These are phyloP conservation scores for Pseudogymnoascus sp. DNA, from an alignment of 2,329 filamentous ascomycete species.

Conservation along the genomic window DNA sequence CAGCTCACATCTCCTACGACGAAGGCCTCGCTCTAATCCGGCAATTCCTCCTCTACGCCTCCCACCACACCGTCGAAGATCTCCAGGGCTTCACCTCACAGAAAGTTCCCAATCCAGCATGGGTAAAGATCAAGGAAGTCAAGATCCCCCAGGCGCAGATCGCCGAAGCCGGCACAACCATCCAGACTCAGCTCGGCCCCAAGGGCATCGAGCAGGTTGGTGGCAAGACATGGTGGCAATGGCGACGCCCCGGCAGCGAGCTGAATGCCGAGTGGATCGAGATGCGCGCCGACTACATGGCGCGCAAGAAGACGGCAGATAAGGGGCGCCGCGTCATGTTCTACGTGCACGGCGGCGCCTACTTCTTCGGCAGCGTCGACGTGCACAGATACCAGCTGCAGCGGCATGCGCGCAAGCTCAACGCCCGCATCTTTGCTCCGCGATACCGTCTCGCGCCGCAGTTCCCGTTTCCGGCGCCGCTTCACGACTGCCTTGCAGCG, in stretches of 20 bases:
- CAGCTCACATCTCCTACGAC: slow-evolving; percentile 86
- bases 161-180: slow-evolving; percentile 54
- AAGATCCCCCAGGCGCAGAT: slow-evolving; percentile 58
- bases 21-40: slow-evolving; percentile 84
- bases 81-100: slow-evolving; percentile 85
- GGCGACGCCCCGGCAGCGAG: slow-evolving; percentile 59
- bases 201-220: slow-evolving; percentile 70
- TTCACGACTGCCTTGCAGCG: slow-evolving; percentile 82
- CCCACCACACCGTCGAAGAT: slow-evolving; percentile 86
- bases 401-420: slow-evolving; percentile 86
- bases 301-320: slow-evolving; percentile 55
- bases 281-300: slow-evolving; percentile 75
- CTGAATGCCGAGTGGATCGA: slow-evolving; percentile 92
- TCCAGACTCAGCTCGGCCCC: slow-evolving; percentile 69
- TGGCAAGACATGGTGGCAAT: slow-evolving; percentile 83
- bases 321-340: slow-evolving; percentile 73
- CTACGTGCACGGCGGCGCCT: slow-evolving; percentile 89
- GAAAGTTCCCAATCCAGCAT: slow-evolving; percentile 82
- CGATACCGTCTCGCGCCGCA: slow-evolving; percentile 84
- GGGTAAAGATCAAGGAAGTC: slow-evolving; percentile 72
- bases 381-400: slow-evolving; percentile 99
- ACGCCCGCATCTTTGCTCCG: slow-evolving; percentile 80
- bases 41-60: slow-evolving; percentile 75
- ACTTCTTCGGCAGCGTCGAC: slow-evolving; percentile 92
- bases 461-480: slow-evolving; percentile 88